Evolutionary conservation across 106 monocot species (phyloP).

Genomic region (Ottelia alismoides): DNA sequence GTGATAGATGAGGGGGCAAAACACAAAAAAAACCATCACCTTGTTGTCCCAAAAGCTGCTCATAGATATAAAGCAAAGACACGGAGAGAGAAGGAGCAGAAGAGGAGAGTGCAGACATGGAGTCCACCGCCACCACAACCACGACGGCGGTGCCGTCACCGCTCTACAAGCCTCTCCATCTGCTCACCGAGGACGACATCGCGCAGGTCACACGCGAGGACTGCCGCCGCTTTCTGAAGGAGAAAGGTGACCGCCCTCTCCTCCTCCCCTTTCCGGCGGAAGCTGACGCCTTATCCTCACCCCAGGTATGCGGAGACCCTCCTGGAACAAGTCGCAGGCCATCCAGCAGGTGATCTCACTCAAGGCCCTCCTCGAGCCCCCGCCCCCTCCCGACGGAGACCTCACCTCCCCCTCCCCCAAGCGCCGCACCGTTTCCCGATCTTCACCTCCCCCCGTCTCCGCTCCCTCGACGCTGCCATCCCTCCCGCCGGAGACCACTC

Average conservation of each 20-base stretch:
- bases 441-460: background rate
- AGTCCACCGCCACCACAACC: constrained; percentile 10
- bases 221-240: constrained; percentile 87
- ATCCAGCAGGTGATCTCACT: constrained; percentile 97
- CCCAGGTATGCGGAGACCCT: constrained; percentile 91
- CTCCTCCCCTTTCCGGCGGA: background rate
- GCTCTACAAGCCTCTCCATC: constrained; percentile 66
- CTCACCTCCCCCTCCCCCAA: constrained; percentile 3
- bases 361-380: constrained; percentile 66
- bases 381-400: constrained; percentile 13
- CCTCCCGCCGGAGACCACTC: no score
- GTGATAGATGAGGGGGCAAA: no score
- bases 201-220: constrained; percentile 90
- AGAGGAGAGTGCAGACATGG: no score
- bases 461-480: no score
- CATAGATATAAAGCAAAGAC: no score
- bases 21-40: no score
- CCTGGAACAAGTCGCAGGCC: constrained; percentile 95
- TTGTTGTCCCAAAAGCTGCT: no score
- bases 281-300: background rate
- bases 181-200: constrained; percentile 88
- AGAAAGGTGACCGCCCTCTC: constrained; percentile 70
- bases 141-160: constrained; percentile 5
- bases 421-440: background rate
- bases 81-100: no score